A percentile compares a stretch with the other conserved stretches of the same genome.
phyloP scores from a whole-genome alignment of 768 basidiomycete species.

The Psilocybe sp. region DNA sequence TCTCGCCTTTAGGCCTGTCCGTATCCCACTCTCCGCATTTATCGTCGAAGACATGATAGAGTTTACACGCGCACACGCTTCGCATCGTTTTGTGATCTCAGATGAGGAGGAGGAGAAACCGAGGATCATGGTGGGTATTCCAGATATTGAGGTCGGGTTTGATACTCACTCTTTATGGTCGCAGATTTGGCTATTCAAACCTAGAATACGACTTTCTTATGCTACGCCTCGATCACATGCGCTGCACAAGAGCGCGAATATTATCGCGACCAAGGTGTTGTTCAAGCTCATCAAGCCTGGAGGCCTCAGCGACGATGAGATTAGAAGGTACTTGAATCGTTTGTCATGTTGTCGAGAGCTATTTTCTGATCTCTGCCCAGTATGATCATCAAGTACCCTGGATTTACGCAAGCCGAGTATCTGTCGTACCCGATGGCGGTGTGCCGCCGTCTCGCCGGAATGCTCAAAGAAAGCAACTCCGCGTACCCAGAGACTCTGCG shows the following conservation, averaged over 20 bases:
- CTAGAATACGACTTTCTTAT: constrained; percentile 78
- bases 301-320: constrained; percentile 41
- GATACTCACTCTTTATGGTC: background rate
- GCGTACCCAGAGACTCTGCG: constrained; percentile 76
- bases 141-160: background rate
- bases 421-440: constrained; percentile 79
- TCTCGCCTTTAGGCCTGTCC: constrained; percentile 31
- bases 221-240: constrained; percentile 49
- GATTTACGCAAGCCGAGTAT: constrained; percentile 86
- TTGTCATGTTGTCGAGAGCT: background rate
- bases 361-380: constrained; percentile 26
- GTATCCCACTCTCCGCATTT: constrained; percentile 78
- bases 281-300: constrained; percentile 75
- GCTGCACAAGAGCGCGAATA: constrained; percentile 59
- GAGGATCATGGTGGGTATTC: constrained; percentile 65
- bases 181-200: constrained; percentile 95
- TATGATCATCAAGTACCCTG: constrained; percentile 67
- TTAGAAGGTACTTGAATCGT: constrained; percentile 44
- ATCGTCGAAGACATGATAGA: constrained; percentile 91
- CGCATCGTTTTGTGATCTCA: constrained; percentile 84
- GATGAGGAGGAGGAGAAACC: constrained; percentile 86
- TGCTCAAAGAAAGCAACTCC: constrained; percentile 74
- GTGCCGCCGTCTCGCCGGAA: constrained; percentile 64
- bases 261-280: constrained; percentile 79
- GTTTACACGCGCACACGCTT: constrained; percentile 87